Percentiles rank a stretch among this genome's conserved stretches.
phyloP scores from a whole-genome alignment of 2,329 filamentous ascomycete species.

The Chrysoporthe deuterocubensis region DNA sequence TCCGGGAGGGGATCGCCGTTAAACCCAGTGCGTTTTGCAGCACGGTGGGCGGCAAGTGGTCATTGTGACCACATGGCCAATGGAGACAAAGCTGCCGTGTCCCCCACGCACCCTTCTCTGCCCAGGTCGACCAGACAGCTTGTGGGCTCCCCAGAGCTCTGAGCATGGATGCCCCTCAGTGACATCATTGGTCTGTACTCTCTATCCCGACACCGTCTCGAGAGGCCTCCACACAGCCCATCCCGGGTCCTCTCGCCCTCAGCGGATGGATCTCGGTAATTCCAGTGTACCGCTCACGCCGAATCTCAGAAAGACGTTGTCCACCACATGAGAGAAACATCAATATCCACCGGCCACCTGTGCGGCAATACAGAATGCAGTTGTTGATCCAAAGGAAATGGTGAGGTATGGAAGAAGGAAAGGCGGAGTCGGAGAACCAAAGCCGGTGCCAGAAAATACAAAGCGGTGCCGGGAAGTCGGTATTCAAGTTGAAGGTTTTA shows the following conservation, averaged over 20 bases:
- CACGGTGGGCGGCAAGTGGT: background rate
- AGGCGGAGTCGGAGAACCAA: constrained; percentile 15
- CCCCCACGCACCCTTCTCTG: too few species aligned
- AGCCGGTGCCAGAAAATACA: constrained; percentile 24
- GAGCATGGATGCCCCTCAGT: background rate
- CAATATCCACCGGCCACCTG: background rate
- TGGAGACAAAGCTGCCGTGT: background rate
- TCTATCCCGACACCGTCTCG: too few species aligned
- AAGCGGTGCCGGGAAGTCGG: constrained; percentile 19
- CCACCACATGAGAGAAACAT: background rate
- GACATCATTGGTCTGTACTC: background rate
- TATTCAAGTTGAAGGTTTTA: constrained; percentile 4
- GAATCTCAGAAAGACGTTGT: background rate
- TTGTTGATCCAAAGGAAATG: too few species aligned
- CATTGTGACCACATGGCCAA: too few species aligned
- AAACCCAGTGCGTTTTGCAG: background rate
- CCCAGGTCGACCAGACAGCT: constrained; percentile 1
- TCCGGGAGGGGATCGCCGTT: background rate
- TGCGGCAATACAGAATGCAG: background rate
- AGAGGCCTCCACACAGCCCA: background rate
- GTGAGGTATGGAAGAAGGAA: background rate
- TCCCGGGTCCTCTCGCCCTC: background rate
- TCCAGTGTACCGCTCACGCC: too few species aligned
- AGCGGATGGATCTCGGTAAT: background rate
- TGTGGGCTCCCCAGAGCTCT: constrained; percentile 21